Evolutionary conservation across 768 basidiomycete genomes (phyloP).

Genomic region (Phlegmacium glaucopus): DNA sequence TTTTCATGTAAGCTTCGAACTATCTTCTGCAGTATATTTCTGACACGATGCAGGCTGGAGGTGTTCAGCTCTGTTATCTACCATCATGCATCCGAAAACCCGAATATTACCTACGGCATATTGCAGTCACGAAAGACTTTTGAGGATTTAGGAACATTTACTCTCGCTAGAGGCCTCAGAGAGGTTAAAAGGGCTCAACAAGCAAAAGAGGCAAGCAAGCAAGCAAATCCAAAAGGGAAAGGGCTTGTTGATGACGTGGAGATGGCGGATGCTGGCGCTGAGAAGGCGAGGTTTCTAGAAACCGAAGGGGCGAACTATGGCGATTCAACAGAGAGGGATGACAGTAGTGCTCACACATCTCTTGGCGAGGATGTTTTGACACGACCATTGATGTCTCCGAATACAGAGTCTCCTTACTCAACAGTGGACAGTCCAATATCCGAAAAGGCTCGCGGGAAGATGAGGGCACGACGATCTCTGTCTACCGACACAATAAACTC

Average conservation of each 20-base stretch:
- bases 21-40: neutral
- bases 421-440: slow-evolving; percentile 39
- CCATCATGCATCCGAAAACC: slow-evolving; percentile 77
- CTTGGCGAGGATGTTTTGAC: slow-evolving; percentile 32
- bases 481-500: slow-evolving; percentile 48
- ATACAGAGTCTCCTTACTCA: slow-evolving; percentile 31
- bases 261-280: slow-evolving; percentile 43
- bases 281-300: slow-evolving; percentile 66
- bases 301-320: slow-evolving; percentile 38
- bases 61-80: slow-evolving; percentile 85
- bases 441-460: slow-evolving; percentile 93
- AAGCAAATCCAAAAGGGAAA: slow-evolving; percentile 38
- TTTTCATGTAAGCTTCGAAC: slow-evolving; percentile 66
- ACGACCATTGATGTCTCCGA: slow-evolving; percentile 41
- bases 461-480: slow-evolving; percentile 68
- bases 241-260: slow-evolving; percentile 30
- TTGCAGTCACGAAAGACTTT: slow-evolving; percentile 82
- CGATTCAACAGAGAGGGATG: slow-evolving; percentile 14
- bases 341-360: slow-evolving; percentile 15
- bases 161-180: slow-evolving; percentile 76
- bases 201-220: slow-evolving; percentile 54
- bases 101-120: slow-evolving; percentile 84
- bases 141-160: slow-evolving; percentile 90
- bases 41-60: slow-evolving; percentile 60
- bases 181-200: slow-evolving; percentile 77